A percentile compares a stretch with the other conserved stretches of the same genome.
These are phyloP conservation scores for Boletus vermiculosoides DNA, from an alignment of 768 basidiomycete species.

Conservation along the genomic window DNA sequence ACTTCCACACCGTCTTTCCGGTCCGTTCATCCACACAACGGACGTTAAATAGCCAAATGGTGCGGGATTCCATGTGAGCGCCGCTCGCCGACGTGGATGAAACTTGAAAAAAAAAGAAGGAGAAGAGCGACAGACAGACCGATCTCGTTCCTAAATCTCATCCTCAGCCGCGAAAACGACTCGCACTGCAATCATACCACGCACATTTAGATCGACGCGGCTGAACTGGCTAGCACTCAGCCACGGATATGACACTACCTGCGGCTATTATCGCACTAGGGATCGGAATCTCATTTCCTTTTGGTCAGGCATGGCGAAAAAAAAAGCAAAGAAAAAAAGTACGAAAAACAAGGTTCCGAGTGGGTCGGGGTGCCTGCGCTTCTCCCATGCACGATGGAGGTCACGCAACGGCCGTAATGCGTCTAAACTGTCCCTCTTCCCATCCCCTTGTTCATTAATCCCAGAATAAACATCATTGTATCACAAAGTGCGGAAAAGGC, in stretches of 20 bases:
- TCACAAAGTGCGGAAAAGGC: conserved; percentile 5
- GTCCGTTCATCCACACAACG: not conserved
- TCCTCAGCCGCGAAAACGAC: not conserved
- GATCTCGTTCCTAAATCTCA: conserved; percentile 23
- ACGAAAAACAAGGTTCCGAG: conserved; percentile 30
- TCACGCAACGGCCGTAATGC: conserved; percentile 21
- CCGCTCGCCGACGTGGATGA: not conserved
- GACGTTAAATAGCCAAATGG: not conserved
- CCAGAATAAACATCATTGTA: conserved; percentile 22
- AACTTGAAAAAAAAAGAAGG: not conserved
- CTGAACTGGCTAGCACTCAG: not conserved
- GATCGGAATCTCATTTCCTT: conserved; percentile 4
- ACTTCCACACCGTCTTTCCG: not conserved
- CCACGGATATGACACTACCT: not conserved
- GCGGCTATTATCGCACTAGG: not conserved
- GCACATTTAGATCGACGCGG: conserved; percentile 12
- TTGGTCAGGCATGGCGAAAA: not conserved
- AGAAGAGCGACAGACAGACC: not conserved
- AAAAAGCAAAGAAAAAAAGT: not conserved
- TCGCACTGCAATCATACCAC: conserved; percentile 1
- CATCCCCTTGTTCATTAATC: conserved; percentile 24
- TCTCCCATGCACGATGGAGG: conserved; percentile 15
- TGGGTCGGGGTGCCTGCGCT: conserved; percentile 21
- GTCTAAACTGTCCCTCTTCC: conserved; percentile 18
- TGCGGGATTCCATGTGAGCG: not conserved